A percentile compares a stretch with the other conserved stretches of the same genome.
Conservation (phyloP, 345 rosid genomes). For the Eucalyptus grandis region DNA sequence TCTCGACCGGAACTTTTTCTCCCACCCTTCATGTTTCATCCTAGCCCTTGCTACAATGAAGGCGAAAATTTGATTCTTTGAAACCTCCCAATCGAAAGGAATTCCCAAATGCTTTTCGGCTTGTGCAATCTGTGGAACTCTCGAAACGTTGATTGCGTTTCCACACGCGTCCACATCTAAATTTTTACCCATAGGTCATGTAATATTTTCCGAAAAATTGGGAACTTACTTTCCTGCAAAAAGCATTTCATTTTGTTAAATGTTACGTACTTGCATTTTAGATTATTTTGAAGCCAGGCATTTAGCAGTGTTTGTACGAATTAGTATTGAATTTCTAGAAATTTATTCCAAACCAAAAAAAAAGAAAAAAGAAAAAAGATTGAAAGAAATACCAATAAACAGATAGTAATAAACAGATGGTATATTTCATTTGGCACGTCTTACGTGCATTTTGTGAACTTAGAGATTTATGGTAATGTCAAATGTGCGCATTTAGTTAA, state of each 20-base stretch:
- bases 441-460: neutral
- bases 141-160: neutral
- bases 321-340: neutral
- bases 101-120: neutral
- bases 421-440: neutral
- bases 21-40: too few species aligned
- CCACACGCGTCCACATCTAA: neutral
- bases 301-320: neutral
- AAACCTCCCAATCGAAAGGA: neutral
- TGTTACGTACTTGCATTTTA: neutral
- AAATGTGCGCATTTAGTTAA: neutral
- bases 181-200: neutral
- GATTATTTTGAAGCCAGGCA: neutral
- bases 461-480: neutral
- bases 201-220: neutral
- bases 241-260: neutral
- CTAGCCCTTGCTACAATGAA: neutral
- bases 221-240: neutral
- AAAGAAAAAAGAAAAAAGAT: neutral
- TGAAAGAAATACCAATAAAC: neutral
- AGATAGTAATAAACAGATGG: neutral
- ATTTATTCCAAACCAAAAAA: neutral
- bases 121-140: neutral
- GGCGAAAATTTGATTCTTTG: neutral
- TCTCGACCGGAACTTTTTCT: too few species aligned